Conservation (phyloP, 139 green algal genomes). For the Coccomyxa sp. region DNA sequence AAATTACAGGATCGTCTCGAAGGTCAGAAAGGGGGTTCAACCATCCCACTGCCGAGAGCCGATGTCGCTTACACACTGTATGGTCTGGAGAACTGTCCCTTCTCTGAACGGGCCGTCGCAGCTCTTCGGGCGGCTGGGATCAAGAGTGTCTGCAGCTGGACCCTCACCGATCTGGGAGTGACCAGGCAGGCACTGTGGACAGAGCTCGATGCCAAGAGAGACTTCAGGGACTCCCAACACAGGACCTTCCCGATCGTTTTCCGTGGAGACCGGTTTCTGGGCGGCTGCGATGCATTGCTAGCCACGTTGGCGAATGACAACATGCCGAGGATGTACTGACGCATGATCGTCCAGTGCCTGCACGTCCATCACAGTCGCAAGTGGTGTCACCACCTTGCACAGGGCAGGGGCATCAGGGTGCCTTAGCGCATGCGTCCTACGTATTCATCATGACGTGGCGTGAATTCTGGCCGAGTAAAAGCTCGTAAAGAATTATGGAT, state of each 20-base stretch:
- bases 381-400: neutral
- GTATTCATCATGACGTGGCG: neutral
- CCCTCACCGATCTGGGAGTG: neutral
- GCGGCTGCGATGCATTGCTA: neutral
- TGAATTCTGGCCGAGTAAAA: neutral
- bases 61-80: neutral
- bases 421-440: neutral
- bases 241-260: neutral
- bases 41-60: neutral
- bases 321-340: neutral
- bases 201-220: neutral
- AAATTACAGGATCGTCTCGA: neutral
- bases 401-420: neutral
- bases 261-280: neutral
- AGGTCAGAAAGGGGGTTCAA: neutral
- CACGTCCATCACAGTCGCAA: neutral
- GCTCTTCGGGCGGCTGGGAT: neutral
- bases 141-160: neutral
- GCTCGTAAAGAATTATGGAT: slow-evolving; percentile 1
- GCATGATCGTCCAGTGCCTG: neutral
- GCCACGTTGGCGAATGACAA: neutral
- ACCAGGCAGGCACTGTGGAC: neutral
- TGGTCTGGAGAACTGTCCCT: neutral
- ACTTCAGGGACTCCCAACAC: neutral
- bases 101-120: neutral